A percentile compares a stretch with the other conserved stretches of the same genome.
These are phyloP conservation scores for Xylaria palmicola DNA, from an alignment of 495 filamentous ascomycete species.

Conservation along the genomic window DNA sequence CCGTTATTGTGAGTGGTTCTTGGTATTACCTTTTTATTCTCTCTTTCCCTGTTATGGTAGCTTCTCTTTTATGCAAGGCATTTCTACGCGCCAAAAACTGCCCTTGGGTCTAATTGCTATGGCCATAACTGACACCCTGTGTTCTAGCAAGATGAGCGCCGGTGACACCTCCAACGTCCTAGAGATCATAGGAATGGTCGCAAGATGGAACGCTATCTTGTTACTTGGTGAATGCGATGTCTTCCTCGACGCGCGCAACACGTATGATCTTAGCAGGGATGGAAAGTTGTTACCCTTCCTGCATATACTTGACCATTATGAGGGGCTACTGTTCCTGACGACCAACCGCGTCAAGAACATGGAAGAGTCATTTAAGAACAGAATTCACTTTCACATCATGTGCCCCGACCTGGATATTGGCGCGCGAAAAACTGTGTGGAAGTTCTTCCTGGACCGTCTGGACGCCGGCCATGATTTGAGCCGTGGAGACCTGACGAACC, in stretches of 20 bases:
- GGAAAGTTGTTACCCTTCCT: conserved; percentile 57
- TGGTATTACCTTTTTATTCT: too few relatives aligned
- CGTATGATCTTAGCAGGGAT: conserved; percentile 54
- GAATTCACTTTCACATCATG: conserved; percentile 50
- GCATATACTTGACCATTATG: conserved; percentile 53
- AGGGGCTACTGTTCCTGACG: conserved; percentile 63
- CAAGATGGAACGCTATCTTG: conserved; percentile 54
- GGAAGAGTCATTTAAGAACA: conserved; percentile 51
- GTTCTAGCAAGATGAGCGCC: conserved; percentile 53
- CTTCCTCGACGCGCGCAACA: conserved; percentile 60
- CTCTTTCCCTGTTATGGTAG: too few relatives aligned
- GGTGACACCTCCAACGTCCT: conserved; percentile 59
- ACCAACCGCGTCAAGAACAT: conserved; percentile 53
- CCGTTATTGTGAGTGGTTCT: too few relatives aligned
- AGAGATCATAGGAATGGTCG: conserved; percentile 51
- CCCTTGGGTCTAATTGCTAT: too few relatives aligned
- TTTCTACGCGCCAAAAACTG: too few relatives aligned
- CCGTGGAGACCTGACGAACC: conserved; percentile 29
- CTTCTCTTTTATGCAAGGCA: too few relatives aligned
- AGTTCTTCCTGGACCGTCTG: conserved; percentile 26
- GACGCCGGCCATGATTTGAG: neutral
- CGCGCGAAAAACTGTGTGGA: conserved; percentile 33
- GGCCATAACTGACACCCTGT: too few relatives aligned
- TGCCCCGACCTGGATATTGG: conserved; percentile 43
- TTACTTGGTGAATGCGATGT: conserved; percentile 69